These are phyloP conservation scores for Schoenoplectus tabernaemontani DNA, from an alignment of 202 grass and related monocot genomes.

Conservation along the genomic window DNA sequence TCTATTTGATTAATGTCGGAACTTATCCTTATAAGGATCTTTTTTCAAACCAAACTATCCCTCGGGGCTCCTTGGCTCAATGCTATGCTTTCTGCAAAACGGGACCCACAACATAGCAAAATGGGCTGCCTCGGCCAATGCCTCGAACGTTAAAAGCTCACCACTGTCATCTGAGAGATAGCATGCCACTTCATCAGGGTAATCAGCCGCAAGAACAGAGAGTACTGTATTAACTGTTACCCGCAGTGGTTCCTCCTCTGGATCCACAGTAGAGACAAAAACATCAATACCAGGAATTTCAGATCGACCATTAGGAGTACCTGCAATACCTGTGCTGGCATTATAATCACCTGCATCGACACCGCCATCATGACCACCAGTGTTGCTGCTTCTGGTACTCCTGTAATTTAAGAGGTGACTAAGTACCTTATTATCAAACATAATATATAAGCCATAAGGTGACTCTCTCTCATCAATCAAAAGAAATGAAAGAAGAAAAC, in stretches of 20 bases:
- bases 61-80: constrained; percentile 43
- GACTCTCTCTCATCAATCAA: no score
- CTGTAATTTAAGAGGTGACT: no score
- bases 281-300: constrained; percentile 38
- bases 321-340: neutral
- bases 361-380: neutral
- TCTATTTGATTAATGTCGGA: neutral
- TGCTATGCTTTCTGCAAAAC: no score
- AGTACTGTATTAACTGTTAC: constrained; percentile 63
- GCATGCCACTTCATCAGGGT: constrained; percentile 50
- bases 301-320: constrained; percentile 32
- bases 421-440: no score
- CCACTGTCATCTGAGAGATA: constrained; percentile 67
- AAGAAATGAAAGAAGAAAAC: no score
- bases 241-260: constrained; percentile 51
- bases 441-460: no score
- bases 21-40: constrained; percentile 39
- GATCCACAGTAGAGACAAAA: constrained; percentile 64
- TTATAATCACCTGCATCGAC: neutral
- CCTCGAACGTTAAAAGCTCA: constrained; percentile 53
- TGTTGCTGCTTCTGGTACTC: neutral
- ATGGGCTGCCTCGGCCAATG: constrained; percentile 46
- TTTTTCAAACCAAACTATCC: constrained; percentile 62
- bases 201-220: constrained; percentile 65
- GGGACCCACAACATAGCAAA: constrained; percentile 67